Evolutionary conservation across 2,329 filamentous ascomycete species (phyloP).

Genomic region (Tolypocladium album): DNA sequence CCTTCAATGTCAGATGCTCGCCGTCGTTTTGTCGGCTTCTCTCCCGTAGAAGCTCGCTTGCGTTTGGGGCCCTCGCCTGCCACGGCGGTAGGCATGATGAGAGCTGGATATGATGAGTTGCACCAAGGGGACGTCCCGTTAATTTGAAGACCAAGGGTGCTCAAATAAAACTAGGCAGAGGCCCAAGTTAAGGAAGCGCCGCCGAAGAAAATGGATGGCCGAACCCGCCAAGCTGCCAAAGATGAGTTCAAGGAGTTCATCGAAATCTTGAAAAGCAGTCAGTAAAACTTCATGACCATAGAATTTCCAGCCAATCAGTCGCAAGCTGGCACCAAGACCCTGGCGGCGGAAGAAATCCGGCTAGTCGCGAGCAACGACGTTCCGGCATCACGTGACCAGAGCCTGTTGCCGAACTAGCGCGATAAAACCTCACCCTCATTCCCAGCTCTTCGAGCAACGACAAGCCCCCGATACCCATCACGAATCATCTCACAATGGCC

Average conservation of each 20-base stretch:
- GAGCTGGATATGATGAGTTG: background rate
- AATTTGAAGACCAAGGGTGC: background rate
- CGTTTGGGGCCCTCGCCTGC: slow-evolving; percentile 30
- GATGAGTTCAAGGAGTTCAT: background rate
- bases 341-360: slow-evolving; percentile 11
- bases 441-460: slow-evolving; percentile 33
- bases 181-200: background rate
- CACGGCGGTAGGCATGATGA: slow-evolving; percentile 14
- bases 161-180: background rate
- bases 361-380: slow-evolving; percentile 3
- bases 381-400: slow-evolving; percentile 22
- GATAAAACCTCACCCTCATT: slow-evolving; percentile 41
- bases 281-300: slow-evolving; percentile 3
- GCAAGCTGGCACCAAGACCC: slow-evolving; percentile 6
- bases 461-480: slow-evolving; percentile 37
- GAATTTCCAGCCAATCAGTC: slow-evolving; percentile 2
- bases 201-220: background rate
- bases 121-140: background rate
- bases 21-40: slow-evolving; percentile 38
- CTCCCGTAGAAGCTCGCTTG: slow-evolving; percentile 34
- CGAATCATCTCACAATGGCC: slow-evolving; percentile 73
- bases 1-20: slow-evolving; percentile 33
- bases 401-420: slow-evolving; percentile 28
- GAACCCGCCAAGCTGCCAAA: background rate
- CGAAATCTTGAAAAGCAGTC: background rate